These are phyloP conservation scores for Neurospora tetraspora DNA, from an alignment of 495 filamentous ascomycete species.

Conservation along the genomic window DNA sequence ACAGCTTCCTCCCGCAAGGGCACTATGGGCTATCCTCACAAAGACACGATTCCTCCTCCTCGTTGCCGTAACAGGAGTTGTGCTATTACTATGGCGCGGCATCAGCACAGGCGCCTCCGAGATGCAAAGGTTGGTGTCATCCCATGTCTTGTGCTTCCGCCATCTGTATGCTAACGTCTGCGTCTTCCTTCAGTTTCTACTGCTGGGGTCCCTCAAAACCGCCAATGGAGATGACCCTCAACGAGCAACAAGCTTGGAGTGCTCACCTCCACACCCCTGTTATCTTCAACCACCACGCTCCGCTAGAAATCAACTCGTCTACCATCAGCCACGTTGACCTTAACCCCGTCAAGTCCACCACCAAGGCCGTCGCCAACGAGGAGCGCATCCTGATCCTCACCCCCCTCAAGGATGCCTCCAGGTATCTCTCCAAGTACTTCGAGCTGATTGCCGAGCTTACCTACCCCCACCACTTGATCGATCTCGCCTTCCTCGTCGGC, in stretches of 20 bases:
- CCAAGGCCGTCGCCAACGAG: slow-evolving; percentile 61
- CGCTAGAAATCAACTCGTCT: slow-evolving; percentile 69
- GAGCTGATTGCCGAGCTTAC: slow-evolving; percentile 82
- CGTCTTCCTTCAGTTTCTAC: slow-evolving; percentile 64
- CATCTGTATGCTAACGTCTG: slow-evolving; percentile 3
- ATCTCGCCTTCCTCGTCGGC: slow-evolving; percentile 87
- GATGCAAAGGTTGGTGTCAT: slow-evolving; percentile 71
- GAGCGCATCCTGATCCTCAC: slow-evolving; percentile 94
- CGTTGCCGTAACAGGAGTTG: slow-evolving; percentile 57
- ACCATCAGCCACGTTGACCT: slow-evolving; percentile 74
- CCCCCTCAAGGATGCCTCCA: slow-evolving; percentile 80
- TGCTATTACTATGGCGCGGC: slow-evolving; percentile 85
- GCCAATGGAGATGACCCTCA: slow-evolving; percentile 85
- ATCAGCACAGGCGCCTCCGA: slow-evolving; percentile 71
- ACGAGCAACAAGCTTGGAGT: slow-evolving; percentile 84
- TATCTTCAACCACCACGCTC: slow-evolving; percentile 88
- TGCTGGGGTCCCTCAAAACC: slow-evolving; percentile 91
- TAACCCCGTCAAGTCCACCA: slow-evolving; percentile 75
- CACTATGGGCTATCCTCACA: slow-evolving; percentile 65
- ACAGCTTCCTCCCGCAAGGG: slow-evolving; percentile 71
- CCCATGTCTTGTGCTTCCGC: neutral
- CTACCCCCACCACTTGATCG: slow-evolving; percentile 92
- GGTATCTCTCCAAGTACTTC: slow-evolving; percentile 78
- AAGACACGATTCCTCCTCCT: slow-evolving; percentile 71
- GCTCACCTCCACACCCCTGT: slow-evolving; percentile 83